Evolutionary conservation across 1,284 basidiomycete genomes (phyloP).

Genomic region (Microbotryum violaceum): DNA sequence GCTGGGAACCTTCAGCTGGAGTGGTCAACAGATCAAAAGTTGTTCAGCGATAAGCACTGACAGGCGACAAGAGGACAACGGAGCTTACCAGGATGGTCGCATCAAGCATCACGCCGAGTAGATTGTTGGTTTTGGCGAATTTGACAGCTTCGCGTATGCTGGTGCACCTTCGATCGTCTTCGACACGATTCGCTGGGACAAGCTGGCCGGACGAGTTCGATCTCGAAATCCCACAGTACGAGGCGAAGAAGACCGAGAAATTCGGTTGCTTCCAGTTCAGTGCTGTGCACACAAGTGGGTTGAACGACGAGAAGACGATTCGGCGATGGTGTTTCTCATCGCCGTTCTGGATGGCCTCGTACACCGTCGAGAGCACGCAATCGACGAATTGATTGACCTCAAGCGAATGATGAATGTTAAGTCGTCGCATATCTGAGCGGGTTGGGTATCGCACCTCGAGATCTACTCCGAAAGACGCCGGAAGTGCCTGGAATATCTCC

Average conservation of each 20-base stretch:
- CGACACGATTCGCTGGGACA: constrained; percentile 43
- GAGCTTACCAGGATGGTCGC: constrained; percentile 69
- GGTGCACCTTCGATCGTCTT: constrained; percentile 50
- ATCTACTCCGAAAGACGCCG: constrained; percentile 63
- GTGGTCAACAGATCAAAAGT: neutral
- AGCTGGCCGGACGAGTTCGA: constrained; percentile 33
- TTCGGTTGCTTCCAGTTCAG: constrained; percentile 99
- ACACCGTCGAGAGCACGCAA: constrained; percentile 69
- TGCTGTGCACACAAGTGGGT: constrained; percentile 74
- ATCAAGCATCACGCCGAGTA: constrained; percentile 86
- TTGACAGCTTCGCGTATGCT: constrained; percentile 87
- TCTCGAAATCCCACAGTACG: constrained; percentile 65
- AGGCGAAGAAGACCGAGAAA: constrained; percentile 92
- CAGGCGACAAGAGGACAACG: neutral
- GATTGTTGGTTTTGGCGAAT: constrained; percentile 87
- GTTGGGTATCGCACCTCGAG: constrained; percentile 64
- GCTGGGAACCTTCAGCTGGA: constrained; percentile 60
- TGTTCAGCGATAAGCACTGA: neutral
- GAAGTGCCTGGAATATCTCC: constrained; percentile 64
- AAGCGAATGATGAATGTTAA: constrained; percentile 43
- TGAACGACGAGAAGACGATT: constrained; percentile 80
- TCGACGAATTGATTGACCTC: constrained; percentile 77
- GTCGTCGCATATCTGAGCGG: constrained; percentile 45
- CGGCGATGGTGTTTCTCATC: constrained; percentile 23
- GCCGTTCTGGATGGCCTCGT: constrained; percentile 46